phyloP scores from a whole-genome alignment of 306 rosid species.

The Vigna hirtella region DNA sequence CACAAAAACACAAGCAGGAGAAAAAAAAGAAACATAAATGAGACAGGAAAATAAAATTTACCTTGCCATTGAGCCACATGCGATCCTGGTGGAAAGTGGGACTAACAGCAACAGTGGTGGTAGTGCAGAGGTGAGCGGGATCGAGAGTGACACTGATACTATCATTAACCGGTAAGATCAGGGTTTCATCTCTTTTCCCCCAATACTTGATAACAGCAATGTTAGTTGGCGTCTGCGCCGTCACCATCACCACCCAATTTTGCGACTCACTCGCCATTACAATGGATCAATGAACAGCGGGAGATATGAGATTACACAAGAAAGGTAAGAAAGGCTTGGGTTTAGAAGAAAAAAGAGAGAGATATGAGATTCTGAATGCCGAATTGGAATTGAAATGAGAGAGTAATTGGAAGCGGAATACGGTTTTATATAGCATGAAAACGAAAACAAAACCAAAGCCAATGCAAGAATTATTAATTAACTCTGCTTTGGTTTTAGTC shows the following conservation, averaged over 20 bases:
- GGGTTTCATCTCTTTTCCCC: slow-evolving; percentile 93
- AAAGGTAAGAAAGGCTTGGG: no score
- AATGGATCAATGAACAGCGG: background rate
- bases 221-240: slow-evolving; percentile 97
- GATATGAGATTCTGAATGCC: background rate
- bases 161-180: slow-evolving; percentile 89
- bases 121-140: slow-evolving; percentile 89
- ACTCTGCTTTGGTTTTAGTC: background rate
- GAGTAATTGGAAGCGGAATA: no score
- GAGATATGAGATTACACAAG: no score
- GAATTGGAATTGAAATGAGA: background rate
- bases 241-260: slow-evolving; percentile 80
- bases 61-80: slow-evolving; percentile 98
- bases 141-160: slow-evolving; percentile 98
- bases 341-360: background rate
- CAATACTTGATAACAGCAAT: slow-evolving; percentile 97
- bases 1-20: no score
- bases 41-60: slow-evolving; percentile 20
- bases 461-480: background rate
- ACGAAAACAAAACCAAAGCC: no score
- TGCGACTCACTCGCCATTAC: slow-evolving; percentile 60
- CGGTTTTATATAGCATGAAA: no score
- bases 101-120: slow-evolving; percentile 94
- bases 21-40: background rate
- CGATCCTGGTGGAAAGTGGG: slow-evolving; percentile 82